Evolutionary conservation across 2,329 filamentous ascomycete species (phyloP), one percentile per base, ranked within the genome.

Genomic region (Aquanectria penicillioides): DNA sequence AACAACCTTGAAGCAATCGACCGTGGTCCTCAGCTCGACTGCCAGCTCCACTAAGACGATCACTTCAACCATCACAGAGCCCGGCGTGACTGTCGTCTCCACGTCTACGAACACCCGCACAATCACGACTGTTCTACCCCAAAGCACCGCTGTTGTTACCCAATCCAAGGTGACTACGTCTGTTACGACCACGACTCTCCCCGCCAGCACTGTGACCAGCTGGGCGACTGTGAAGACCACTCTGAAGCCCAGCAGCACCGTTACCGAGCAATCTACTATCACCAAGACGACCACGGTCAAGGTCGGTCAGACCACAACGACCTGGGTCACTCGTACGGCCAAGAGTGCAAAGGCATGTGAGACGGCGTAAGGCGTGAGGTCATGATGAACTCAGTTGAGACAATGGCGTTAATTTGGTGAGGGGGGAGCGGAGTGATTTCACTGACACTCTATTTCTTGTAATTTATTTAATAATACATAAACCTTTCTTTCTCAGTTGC

Each of bases 141-240:
- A 58, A 15, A 54, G 52, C 17, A 57, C 47, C 1, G 52, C 37
- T 9, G 51, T 53, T 2, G 47, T 65, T 12, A 63, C 53, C 5
- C 31, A 52, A 8, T 37, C 40, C 6, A 49, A 56, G 31, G 18
- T 54, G 11, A 12, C 28, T 5, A 57, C 57, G 2, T 47, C 46
- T 18, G 44, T 49, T 26, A 50, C 59, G 20, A 71, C 69, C 0
- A 56, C 53, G 6, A 66, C 63, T 1, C 54, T 70, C 1, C 67
- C 67, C 0, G 65, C 56, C 12, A 55, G 18, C 40, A 69, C 65
- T 2, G 59, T 62, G 1, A 71, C 67, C 3, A 59, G 44, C 22
- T 68, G 67, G 68, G 28, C 58, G 2, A 69, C 68, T 3, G 65
- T 66, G 9, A 69, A 67, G 49, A 64, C 67, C 2, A 71, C 68